phyloP scores from a whole-genome alignment of 1,284 basidiomycete genomes.

The Amylostereum chailletii region DNA sequence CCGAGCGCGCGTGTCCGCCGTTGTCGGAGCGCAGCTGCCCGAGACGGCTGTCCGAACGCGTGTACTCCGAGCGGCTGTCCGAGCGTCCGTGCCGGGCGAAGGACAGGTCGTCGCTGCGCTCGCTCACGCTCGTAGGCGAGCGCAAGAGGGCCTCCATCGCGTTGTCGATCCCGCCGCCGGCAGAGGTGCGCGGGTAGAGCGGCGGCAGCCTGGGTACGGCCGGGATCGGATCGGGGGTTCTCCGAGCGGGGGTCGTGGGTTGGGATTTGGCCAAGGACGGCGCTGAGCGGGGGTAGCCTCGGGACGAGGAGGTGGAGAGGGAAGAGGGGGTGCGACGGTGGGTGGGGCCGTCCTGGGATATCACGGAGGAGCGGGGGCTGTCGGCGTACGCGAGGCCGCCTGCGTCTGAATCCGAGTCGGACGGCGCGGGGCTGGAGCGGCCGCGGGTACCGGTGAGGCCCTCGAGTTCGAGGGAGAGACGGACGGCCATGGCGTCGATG shows the following conservation, averaged over 20 bases:
- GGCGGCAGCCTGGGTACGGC: too few species aligned
- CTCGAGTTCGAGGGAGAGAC: not conserved
- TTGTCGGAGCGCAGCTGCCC: too few species aligned
- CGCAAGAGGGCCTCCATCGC: slow-evolving; percentile 40
- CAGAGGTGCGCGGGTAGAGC: slow-evolving; percentile 4
- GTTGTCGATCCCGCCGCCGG: slow-evolving; percentile 29
- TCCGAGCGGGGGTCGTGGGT: too few species aligned
- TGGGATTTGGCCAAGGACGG: too few species aligned
- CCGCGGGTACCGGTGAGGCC: not conserved
- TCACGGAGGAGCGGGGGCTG: slow-evolving; percentile 8
- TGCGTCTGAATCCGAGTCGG: slow-evolving; percentile 13
- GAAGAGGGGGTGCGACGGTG: slow-evolving; percentile 16
- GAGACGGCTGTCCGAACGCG: too few species aligned
- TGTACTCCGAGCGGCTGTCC: too few species aligned
- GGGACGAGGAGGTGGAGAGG: slow-evolving; percentile 18
- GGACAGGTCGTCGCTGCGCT: not conserved
- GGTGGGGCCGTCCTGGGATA: not conserved
- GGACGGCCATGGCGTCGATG: slow-evolving; percentile 14
- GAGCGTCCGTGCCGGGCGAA: slow-evolving; percentile 6
- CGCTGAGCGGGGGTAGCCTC: not conserved
- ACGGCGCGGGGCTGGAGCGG: not conserved
- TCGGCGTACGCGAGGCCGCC: slow-evolving; percentile 21
- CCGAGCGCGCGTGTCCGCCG: too few species aligned
- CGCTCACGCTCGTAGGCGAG: slow-evolving; percentile 15
- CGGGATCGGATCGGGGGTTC: too few species aligned